These are phyloP conservation scores for Phellinidium pouzarii DNA, from an alignment of 1,284 basidiomycete genomes.

Conservation along the genomic window DNA sequence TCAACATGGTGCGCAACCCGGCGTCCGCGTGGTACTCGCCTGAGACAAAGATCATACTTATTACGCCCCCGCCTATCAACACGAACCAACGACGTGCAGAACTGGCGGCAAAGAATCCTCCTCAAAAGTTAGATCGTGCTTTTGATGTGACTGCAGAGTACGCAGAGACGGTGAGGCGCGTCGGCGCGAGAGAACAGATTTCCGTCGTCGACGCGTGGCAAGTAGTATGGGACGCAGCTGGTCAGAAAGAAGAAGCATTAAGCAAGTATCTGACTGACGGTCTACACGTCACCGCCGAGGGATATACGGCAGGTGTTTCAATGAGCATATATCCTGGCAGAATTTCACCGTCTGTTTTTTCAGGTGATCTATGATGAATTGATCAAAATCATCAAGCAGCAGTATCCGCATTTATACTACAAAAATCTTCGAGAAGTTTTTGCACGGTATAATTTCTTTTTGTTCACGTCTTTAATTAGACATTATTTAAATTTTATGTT, in stretches of 20 bases:
- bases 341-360: neutral
- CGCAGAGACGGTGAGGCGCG: conserved; percentile 59
- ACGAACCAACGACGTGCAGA: conserved; percentile 46
- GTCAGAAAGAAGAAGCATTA: conserved; percentile 45
- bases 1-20: conserved; percentile 55
- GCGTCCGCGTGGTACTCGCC: conserved; percentile 65
- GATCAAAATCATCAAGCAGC: conserved; percentile 45
- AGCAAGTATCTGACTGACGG: conserved; percentile 59
- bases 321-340: neutral
- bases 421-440: conserved; percentile 52
- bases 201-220: conserved; percentile 68
- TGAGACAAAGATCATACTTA: conserved; percentile 69
- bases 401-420: conserved; percentile 65
- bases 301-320: conserved; percentile 54
- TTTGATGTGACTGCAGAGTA: conserved; percentile 60
- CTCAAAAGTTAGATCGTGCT: conserved; percentile 45
- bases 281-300: conserved; percentile 66
- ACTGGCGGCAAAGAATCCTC: conserved; percentile 39
- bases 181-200: conserved; percentile 48
- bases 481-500: conserved; percentile 10
- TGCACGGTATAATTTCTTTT: conserved; percentile 35
- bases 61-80: conserved; percentile 82
- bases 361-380: conserved; percentile 65
- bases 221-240: conserved; percentile 58
- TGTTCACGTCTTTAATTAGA: neutral